Percentiles rank a stretch among this genome's conserved stretches.
phyloP scores from a whole-genome alignment of 306 rosid species.

The Dalbergia cochinchinensis region DNA sequence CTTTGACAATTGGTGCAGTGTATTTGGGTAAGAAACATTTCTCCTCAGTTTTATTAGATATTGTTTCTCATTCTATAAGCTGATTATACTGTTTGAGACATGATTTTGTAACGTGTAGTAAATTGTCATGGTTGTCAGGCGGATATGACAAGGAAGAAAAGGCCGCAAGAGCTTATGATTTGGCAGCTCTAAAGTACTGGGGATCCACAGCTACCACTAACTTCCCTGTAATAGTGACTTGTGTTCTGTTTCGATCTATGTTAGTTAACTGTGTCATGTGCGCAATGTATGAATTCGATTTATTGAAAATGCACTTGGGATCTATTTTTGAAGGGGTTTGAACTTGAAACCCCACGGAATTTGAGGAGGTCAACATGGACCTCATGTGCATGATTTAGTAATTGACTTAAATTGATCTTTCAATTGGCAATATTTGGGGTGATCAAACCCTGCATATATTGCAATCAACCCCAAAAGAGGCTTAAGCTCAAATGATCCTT shows the following conservation, averaged over 20 bases:
- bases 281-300: no score
- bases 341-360: background rate
- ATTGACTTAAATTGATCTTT: background rate
- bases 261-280: no score
- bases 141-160: conserved; percentile 96
- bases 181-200: conserved; percentile 95
- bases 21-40: conserved; percentile 77
- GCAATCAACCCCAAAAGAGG: background rate
- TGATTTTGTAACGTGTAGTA: background rate
- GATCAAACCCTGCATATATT: background rate
- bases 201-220: conserved; percentile 88
- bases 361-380: background rate
- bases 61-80: background rate
- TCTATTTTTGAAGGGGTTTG: background rate
- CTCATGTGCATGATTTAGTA: background rate
- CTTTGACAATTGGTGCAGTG: conserved; percentile 61
- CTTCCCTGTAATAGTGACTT: conserved; percentile 69
- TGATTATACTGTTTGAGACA: background rate
- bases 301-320: background rate
- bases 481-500: conserved; percentile 1
- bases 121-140: conserved; percentile 56
- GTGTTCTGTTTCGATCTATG: no score
- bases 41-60: background rate
- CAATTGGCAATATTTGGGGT: background rate
- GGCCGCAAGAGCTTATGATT: conserved; percentile 91